Conservation (phyloP, 2,329 filamentous ascomycete species). For the Fusarium sp. region DNA sequence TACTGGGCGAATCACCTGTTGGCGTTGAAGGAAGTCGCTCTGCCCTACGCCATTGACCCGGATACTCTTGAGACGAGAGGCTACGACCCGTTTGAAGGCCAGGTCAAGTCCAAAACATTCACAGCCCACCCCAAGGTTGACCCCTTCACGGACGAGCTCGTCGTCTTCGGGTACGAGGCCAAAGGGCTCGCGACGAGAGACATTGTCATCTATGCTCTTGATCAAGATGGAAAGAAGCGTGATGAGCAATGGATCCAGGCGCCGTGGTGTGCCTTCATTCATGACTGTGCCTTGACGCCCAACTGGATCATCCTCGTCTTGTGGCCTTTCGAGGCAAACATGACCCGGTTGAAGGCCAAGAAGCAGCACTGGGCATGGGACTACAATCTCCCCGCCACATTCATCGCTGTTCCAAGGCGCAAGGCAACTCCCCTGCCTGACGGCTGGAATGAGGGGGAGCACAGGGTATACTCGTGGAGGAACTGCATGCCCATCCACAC, state of each 20-base stretch:
- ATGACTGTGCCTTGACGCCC: background rate
- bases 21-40: background rate
- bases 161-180: background rate
- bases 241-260: background rate
- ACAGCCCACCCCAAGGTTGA: background rate
- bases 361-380: background rate
- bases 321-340: background rate
- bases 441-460: background rate
- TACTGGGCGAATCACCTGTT: background rate
- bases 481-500: slow-evolving; percentile 7
- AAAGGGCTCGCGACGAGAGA: background rate
- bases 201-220: background rate
- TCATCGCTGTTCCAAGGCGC: background rate
- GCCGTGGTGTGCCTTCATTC: background rate
- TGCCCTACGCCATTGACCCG: background rate
- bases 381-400: background rate
- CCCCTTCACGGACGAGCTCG: background rate
- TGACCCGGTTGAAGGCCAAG: background rate
- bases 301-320: background rate
- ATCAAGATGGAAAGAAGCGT: background rate
- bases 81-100: background rate
- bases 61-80: background rate
- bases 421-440: background rate
- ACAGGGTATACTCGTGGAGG: background rate
- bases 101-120: background rate